Evolutionary conservation across 768 basidiomycete genomes (phyloP).

Genomic region (Amanita exitialis): DNA sequence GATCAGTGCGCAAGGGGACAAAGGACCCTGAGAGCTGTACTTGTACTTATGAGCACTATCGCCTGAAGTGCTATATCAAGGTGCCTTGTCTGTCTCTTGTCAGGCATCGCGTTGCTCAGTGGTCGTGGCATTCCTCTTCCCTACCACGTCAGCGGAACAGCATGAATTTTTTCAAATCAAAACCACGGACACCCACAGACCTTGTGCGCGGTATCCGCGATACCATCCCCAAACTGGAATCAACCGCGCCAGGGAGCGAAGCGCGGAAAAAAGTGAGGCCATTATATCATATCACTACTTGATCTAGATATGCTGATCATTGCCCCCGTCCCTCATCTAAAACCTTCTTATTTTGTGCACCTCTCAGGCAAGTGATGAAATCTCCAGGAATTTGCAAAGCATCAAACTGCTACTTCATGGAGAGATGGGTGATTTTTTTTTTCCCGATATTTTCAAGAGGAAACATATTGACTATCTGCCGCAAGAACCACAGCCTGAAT

Average conservation of each 20-base stretch:
- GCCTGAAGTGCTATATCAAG: background rate
- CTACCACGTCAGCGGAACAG: background rate
- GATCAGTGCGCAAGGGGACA: background rate
- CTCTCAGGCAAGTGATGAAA: constrained; percentile 75
- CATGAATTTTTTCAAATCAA: constrained; percentile 97
- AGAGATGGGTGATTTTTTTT: constrained; percentile 59
- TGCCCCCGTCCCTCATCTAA: constrained; percentile 6
- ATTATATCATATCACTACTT: background rate
- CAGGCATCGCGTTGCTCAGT: background rate
- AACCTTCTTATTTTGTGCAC: background rate
- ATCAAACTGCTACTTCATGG: constrained; percentile 84
- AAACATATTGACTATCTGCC: constrained; percentile 6
- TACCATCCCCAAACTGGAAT: constrained; percentile 67
- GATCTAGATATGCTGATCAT: constrained; percentile 2
- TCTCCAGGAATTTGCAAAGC: constrained; percentile 82
- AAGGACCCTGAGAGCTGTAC: constrained; percentile 2
- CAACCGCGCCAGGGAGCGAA: constrained; percentile 65
- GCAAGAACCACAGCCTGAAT: constrained; percentile 75
- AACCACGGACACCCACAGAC: constrained; percentile 79
- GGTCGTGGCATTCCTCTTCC: background rate
- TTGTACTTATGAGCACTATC: background rate
- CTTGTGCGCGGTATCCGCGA: constrained; percentile 77
- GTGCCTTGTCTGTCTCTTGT: background rate
- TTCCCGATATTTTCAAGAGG: background rate
- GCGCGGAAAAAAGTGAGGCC: constrained; percentile 64